Conservation (phyloP, 108 stramenopile genomes). For the Nitzschia palea region DNA sequence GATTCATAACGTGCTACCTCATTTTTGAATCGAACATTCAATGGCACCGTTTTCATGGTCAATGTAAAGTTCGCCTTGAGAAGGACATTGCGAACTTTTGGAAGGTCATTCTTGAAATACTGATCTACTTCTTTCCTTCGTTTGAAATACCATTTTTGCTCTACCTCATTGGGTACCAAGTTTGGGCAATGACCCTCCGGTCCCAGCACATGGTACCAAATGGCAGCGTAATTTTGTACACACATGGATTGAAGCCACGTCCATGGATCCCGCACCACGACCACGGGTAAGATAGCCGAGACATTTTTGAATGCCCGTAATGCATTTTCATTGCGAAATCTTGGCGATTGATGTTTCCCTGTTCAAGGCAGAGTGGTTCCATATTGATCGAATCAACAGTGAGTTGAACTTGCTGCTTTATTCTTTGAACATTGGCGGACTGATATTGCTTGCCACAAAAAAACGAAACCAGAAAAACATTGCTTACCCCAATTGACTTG, state of each 20-base stretch:
- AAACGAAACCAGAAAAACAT: not conserved
- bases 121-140: not conserved
- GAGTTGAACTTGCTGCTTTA: no score
- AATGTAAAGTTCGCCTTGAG: slow-evolving; percentile 32
- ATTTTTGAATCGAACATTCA: slow-evolving; percentile 31
- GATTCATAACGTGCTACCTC: slow-evolving; percentile 32
- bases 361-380: not conserved
- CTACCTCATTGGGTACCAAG: slow-evolving; percentile 48
- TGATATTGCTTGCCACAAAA: no score
- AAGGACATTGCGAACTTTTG: slow-evolving; percentile 27
- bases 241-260: slow-evolving; percentile 84
- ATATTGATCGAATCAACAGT: no score
- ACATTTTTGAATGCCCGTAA: slow-evolving; percentile 13
- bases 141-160: slow-evolving; percentile 23
- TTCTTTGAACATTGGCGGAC: no score
- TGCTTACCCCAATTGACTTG: slow-evolving; percentile 81
- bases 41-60: slow-evolving; percentile 10
- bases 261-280: slow-evolving; percentile 83
- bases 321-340: slow-evolving; percentile 42
- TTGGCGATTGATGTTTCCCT: slow-evolving; percentile 55
- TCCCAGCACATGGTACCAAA: slow-evolving; percentile 44
- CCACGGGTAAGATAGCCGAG: slow-evolving; percentile 53
- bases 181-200: slow-evolving; percentile 61
- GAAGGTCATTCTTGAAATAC: slow-evolving; percentile 15
- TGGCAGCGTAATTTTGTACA: slow-evolving; percentile 60